These are phyloP conservation scores for Hypoxylon rubiginosum DNA, from an alignment of 2,329 filamentous ascomycete genomes.

Conservation along the genomic window DNA sequence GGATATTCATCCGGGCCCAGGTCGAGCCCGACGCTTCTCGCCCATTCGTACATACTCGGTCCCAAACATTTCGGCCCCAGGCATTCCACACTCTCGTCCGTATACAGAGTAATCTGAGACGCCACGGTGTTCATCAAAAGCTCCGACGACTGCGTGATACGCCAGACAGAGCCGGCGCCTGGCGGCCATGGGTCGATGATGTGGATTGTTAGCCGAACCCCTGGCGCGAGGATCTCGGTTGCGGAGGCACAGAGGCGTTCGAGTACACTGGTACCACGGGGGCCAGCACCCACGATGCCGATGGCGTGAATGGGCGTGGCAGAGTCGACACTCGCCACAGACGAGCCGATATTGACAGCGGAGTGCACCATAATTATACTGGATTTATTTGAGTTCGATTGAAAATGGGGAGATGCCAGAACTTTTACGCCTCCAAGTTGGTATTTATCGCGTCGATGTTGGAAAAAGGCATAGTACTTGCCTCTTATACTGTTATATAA, in stretches of 20 bases:
- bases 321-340: not conserved
- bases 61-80: conserved; percentile 25
- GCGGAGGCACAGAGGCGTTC: conserved; percentile 36
- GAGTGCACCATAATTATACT: not conserved
- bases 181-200: conserved; percentile 28
- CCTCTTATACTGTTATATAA: not conserved
- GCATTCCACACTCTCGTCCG: conserved; percentile 33
- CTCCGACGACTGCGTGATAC: conserved; percentile 26
- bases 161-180: conserved; percentile 29
- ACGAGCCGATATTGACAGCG: not conserved
- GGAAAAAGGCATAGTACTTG: not conserved
- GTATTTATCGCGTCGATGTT: not conserved
- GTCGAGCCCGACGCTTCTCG: not conserved
- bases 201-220: conserved; percentile 21
- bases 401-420: not conserved
- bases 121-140: conserved; percentile 39
- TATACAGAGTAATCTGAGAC: conserved; percentile 36
- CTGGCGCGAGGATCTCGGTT: conserved; percentile 19
- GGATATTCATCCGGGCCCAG: conserved; percentile 35
- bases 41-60: conserved; percentile 30
- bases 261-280: conserved; percentile 31
- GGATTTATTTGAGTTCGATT: not conserved
- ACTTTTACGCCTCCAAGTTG: not conserved
- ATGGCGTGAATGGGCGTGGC: not conserved
- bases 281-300: conserved; percentile 32